A percentile compares a stretch with the other conserved stretches of the same genome.
phyloP scores from a whole-genome alignment of 1,284 basidiomycete species.

The Naganishia sp. region DNA sequence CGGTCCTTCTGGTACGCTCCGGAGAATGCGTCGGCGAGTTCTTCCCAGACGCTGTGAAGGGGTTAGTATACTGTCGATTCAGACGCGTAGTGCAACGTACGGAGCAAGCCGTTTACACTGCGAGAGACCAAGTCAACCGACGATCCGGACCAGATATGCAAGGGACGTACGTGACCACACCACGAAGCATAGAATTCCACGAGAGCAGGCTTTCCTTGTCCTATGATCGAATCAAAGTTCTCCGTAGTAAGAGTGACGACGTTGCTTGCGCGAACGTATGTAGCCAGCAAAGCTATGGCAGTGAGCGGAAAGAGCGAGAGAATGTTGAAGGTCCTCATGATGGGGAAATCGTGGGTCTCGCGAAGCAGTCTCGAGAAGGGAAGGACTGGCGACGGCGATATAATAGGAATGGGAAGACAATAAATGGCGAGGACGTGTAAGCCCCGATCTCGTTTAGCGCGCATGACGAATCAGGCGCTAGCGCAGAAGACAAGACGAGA shows the following conservation, averaged over 20 bases:
- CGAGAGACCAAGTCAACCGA: not conserved
- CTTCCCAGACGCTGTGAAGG: constrained; percentile 80
- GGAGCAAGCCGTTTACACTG: constrained; percentile 6
- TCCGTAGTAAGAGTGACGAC: constrained; percentile 73
- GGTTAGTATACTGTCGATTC: constrained; percentile 55
- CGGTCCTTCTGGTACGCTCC: constrained; percentile 61
- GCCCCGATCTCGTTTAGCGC: no score
- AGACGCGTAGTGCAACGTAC: constrained; percentile 1
- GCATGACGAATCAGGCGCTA: no score
- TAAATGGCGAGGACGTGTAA: no score
- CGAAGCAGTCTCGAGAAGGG: no score
- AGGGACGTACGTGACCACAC: constrained; percentile 22
- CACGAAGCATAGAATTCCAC: constrained; percentile 71
- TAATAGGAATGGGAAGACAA: no score
- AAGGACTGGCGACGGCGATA: no score
- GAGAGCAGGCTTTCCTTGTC: constrained; percentile 74
- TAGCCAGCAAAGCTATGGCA: constrained; percentile 14
- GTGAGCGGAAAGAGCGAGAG: constrained; percentile 7
- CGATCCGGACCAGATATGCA: not conserved
- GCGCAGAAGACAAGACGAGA: no score
- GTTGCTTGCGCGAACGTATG: constrained; percentile 53
- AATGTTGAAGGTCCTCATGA: constrained; percentile 7
- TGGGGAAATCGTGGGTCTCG: not conserved
- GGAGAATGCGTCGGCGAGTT: constrained; percentile 81
- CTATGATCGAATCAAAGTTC: constrained; percentile 72